Base-by-base conservation (phyloP, 2,329 filamentous ascomycete genomes). In the Coniochaeta sp. region DNA sequence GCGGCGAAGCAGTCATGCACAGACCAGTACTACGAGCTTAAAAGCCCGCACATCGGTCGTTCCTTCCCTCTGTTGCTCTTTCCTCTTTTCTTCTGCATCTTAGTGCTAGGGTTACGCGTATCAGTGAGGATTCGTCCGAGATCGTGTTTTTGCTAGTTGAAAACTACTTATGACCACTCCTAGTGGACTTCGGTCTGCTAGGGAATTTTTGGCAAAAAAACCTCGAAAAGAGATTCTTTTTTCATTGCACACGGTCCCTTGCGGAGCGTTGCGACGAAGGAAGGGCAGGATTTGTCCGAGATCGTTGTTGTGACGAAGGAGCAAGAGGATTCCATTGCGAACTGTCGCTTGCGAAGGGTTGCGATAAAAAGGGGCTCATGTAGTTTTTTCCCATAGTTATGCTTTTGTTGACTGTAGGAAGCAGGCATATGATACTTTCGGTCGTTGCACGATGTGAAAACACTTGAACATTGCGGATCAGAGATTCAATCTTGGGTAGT, bases 81-180 rank as follows among this genome's bases (percentile, higher is more conserved):
- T 69, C 71, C 69, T 68, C 71, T 77, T 80, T 74, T 73, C 65
- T 73, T 77, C 74, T 71, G 69, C 76, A 85, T 85, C 81, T 79
- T 73, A 81, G 85, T 88, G 86, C 86, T 87, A 77, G 85, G 87
- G 89, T 88, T 89, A 90, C 83, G 86, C 84, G 84, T 87, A 85
- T 84, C 87, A 88, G 86, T 91, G 89, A 91, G 86, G 89, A 90
- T 87, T 86, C 83, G 86, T 91, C 89, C 85, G 89, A 91, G 87
- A 85, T 84, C 83, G 84, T 83, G 82, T 90, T 90, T 89, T 90
- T 91, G 89, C 89, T 91, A 89, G 87, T 90, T 90, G 88, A 89
- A 89, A 90, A 89, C 88, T 90, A 89, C 80, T 81, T 81, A 84
- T 89, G 88, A 90, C 88, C 81, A 81, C 89, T 92, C 80, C 80